A percentile compares a stretch with the other conserved stretches of the same genome.
phyloP scores from a whole-genome alignment of 805 yeast genomes.

The Pichia insulana region DNA sequence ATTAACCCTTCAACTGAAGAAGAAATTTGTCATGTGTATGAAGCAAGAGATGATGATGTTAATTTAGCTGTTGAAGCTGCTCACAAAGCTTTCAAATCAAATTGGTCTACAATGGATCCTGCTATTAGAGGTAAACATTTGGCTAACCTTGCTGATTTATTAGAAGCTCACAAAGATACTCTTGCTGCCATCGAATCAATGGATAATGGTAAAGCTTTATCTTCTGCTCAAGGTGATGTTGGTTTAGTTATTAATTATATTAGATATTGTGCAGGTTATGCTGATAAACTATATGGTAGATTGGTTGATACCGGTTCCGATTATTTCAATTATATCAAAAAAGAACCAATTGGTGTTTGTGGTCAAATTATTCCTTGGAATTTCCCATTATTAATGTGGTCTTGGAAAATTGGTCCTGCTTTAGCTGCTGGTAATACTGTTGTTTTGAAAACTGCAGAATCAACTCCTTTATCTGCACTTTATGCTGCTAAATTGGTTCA shows the following conservation, averaged over 20 bases:
- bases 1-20: conserved; percentile 66
- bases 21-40: conserved; percentile 57
- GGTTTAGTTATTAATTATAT: conserved; percentile 58
- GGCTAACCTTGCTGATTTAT: conserved; percentile 64
- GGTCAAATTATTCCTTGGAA: conserved; percentile 98
- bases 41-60: conserved; percentile 71
- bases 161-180: conserved; percentile 63
- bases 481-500: conserved; percentile 58
- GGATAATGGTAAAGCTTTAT: conserved; percentile 82
- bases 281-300: conserved; percentile 78
- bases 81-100: conserved; percentile 54
- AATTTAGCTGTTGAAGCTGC: conserved; percentile 86
- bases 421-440: conserved; percentile 84
- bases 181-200: conserved; percentile 76
- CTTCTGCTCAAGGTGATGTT: conserved; percentile 67
- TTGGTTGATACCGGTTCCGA: conserved; percentile 64
- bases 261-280: conserved; percentile 85
- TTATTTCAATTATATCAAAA: conserved; percentile 70
- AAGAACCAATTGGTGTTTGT: conserved; percentile 91
- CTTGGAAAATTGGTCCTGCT: conserved; percentile 94
- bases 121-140: conserved; percentile 53
- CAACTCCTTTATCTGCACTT: conserved; percentile 84
- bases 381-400: conserved; percentile 87
- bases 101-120: conserved; percentile 70
- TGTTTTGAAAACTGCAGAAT: conserved; percentile 85